Conservation (phyloP, 75 land plant species). For the Picea glauca region DNA sequence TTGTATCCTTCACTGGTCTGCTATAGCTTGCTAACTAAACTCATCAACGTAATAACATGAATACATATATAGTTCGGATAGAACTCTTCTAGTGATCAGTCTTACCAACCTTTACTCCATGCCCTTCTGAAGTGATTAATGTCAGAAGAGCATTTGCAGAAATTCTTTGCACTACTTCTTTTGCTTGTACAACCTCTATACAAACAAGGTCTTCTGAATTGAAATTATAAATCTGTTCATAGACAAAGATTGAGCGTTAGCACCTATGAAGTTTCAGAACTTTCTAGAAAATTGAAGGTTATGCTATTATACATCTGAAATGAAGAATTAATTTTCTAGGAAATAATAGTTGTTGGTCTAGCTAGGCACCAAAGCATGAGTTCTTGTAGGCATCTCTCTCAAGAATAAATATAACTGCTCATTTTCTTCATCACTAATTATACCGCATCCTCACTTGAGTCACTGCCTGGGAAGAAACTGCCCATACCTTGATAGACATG, state of each 20-base stretch:
- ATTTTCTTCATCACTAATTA: not conserved
- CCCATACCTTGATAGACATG: constrained; percentile 19
- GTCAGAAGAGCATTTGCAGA: constrained; percentile 7
- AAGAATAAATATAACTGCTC: not conserved
- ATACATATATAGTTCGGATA: not conserved
- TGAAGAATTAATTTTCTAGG: not conserved
- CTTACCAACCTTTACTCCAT: constrained; percentile 7
- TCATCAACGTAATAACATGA: not conserved
- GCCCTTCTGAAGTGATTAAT: constrained; percentile 6
- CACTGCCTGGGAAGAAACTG: not conserved
- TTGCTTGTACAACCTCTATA: constrained; percentile 1
- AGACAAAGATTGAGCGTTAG: constrained; percentile 1
- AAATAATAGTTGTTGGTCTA: not conserved
- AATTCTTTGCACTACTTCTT: constrained; percentile 1
- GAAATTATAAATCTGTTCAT: not conserved
- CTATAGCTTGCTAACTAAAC: not conserved
- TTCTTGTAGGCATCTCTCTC: not conserved
- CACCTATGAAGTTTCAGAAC: constrained; percentile 1
- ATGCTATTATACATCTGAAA: not conserved
- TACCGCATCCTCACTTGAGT: not conserved
- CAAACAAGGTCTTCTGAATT: constrained; percentile 7
- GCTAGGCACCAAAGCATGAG: not conserved
- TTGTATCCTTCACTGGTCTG: not conserved
- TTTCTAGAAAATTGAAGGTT: not conserved
- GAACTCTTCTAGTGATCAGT: not conserved